These are phyloP conservation scores for Boletus subparvulus DNA, from an alignment of 768 basidiomycete genomes.

Conservation along the genomic window DNA sequence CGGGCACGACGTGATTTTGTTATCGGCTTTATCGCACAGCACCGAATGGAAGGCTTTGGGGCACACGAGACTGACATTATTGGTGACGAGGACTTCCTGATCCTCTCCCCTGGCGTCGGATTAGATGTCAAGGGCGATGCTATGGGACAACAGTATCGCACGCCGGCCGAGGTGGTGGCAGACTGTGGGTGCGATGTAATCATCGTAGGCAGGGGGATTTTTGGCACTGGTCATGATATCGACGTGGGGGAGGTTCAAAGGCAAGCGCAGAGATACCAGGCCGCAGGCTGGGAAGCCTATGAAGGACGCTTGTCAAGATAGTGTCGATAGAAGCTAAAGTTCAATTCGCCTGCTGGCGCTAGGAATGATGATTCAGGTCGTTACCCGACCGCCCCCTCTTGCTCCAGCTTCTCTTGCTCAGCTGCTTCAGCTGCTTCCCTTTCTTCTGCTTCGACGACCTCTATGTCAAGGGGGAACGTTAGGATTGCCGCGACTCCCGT, in stretches of 20 bases:
- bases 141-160: slow-evolving; percentile 95
- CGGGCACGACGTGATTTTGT: slow-evolving; percentile 81
- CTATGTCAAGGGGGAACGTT: slow-evolving; percentile 93
- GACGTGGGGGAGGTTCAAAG: slow-evolving; percentile 41
- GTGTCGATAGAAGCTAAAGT: not conserved
- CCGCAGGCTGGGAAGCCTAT: slow-evolving; percentile 92
- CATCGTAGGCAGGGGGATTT: slow-evolving; percentile 95
- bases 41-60: slow-evolving; percentile 72
- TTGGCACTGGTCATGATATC: slow-evolving; percentile 56
- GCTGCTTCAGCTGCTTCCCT: slow-evolving; percentile 59
- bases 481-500: slow-evolving; percentile 95
- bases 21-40: slow-evolving; percentile 93
- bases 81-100: slow-evolving; percentile 75
- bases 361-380: not conserved
- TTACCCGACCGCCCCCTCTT: slow-evolving; percentile 7
- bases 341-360: not conserved
- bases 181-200: slow-evolving; percentile 91
- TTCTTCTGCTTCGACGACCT: slow-evolving; percentile 94
- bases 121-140: slow-evolving; percentile 74
- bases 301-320: slow-evolving; percentile 45
- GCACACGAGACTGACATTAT: slow-evolving; percentile 27
- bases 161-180: slow-evolving; percentile 78
- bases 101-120: slow-evolving; percentile 92
- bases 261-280: slow-evolving; percentile 82
- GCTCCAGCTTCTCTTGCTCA: slow-evolving; percentile 15